These are phyloP conservation scores for Kingdonia uniflora DNA, from an alignment of 164 flowering plant genomes.

Conservation along the genomic window DNA sequence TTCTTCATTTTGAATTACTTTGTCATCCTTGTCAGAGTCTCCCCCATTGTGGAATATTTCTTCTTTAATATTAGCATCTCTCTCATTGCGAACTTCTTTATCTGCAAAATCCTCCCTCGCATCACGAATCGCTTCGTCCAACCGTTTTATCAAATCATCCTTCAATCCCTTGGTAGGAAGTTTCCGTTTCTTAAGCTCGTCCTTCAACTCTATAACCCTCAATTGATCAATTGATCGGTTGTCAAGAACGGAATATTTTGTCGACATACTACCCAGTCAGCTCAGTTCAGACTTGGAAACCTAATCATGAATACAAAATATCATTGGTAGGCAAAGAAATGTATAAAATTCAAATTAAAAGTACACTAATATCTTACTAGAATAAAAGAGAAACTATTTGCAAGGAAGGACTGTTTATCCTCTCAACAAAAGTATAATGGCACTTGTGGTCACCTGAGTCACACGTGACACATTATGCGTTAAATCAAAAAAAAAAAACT, in stretches of 20 bases:
- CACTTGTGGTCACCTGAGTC: too few species aligned
- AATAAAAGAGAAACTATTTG: too few species aligned
- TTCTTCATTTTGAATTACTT: constrained; percentile 24
- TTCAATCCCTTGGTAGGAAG: constrained; percentile 65
- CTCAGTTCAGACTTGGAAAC: neutral
- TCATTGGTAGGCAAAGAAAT: too few species aligned
- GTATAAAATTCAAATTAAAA: too few species aligned
- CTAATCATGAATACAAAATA: constrained; percentile 2
- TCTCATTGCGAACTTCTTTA: neutral
- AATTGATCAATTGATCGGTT: constrained; percentile 72
- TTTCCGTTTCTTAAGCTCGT: constrained; percentile 76
- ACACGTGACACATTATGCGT: too few species aligned
- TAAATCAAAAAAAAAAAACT: too few species aligned
- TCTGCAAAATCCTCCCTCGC: constrained; percentile 30
- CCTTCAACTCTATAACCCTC: constrained; percentile 87
- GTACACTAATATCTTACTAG: too few species aligned
- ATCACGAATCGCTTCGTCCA: constrained; percentile 54
- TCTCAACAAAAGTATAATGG: too few species aligned
- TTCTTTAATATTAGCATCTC: neutral
- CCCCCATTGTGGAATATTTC: neutral
- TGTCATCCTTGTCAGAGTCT: constrained; percentile 17
- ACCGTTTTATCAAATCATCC: constrained; percentile 64
- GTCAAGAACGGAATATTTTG: constrained; percentile 50
- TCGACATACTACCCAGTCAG: constrained; percentile 26
- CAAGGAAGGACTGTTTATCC: too few species aligned